Base-by-base conservation (phyloP, 1,284 basidiomycete genomes). In the Marasmius fiardii region DNA sequence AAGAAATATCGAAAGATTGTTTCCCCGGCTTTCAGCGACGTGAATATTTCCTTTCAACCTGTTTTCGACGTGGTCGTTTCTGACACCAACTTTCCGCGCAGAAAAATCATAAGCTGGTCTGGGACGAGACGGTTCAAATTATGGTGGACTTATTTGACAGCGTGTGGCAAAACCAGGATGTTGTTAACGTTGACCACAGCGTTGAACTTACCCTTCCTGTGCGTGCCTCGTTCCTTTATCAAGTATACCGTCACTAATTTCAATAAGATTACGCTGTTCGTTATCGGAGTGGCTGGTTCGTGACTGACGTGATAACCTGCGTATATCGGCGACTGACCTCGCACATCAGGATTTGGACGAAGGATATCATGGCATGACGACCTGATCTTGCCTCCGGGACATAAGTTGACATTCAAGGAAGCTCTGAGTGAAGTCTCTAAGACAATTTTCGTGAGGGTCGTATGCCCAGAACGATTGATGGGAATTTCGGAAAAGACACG, bases 31-130 rank as follows among this genome's bases (percentile, higher is more conserved):
- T 53, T 53, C 33, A 43, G 23, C n/a, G 52, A 53, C 20, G 52
- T 53, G 23, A 7, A n/a, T n/a, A n/a, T n/a, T n/a, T n/a, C n/a
- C 28, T 10, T 20, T 16, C 8, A 5, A 11, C 4, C 18, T 31
- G 28, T 31, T 31, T n/a, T 4, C 26, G n/a, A 49, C 26, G 16
- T 7, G 10, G 26, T 49, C 31, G 26, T 16, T 52, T 72, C 72
- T 31, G n/a, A n/a, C 72, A 74, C 50, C 72, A 72, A 49, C 28
- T 65, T 61, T 10, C 33, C 28, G 8, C 26, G 24, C 23, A 78
- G 77, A 71, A 70, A 53, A 83, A 85, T 63, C 84, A 82, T 61
- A 76, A 70, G 52, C 68, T 85, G 34, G 82, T 84, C 1, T 85
- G 81, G 81, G 75, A 80, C 39, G 79, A 81, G 61, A 77, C 82